Evolutionary conservation across 1,284 basidiomycete genomes (phyloP).

Genomic region (Ganoderma meredithae): DNA sequence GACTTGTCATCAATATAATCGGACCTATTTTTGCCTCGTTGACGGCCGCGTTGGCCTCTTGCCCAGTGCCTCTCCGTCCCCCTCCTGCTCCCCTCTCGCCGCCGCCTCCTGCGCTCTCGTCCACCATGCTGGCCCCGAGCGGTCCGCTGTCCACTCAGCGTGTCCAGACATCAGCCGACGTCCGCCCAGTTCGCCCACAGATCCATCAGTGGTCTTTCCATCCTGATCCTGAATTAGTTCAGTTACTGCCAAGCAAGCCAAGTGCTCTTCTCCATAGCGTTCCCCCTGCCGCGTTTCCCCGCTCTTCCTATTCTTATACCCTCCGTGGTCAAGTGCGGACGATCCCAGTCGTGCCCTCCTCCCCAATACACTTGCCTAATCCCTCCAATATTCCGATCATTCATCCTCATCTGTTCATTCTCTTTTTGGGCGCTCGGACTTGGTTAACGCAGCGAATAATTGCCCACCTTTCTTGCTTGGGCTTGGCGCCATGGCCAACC

Average conservation of each 20-base stretch:
- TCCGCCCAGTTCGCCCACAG: conserved; percentile 7
- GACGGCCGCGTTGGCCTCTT: neutral
- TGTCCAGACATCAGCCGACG: conserved; percentile 12
- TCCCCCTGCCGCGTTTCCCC: conserved; percentile 29
- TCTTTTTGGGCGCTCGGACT: neutral
- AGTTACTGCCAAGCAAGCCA: conserved; percentile 36
- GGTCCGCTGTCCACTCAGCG: neutral
- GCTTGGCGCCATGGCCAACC: conserved; percentile 12
- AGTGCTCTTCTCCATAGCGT: conserved; percentile 25
- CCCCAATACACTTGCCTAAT: conserved; percentile 7
- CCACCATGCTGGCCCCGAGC: neutral
- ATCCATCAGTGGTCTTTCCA: conserved; percentile 17
- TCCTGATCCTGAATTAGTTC: conserved; percentile 31
- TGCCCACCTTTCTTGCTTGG: conserved; percentile 1
- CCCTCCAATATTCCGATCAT: conserved; percentile 4
- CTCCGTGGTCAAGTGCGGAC: conserved; percentile 4
- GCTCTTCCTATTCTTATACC: conserved; percentile 17
- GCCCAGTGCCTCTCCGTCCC: conserved; percentile 1
- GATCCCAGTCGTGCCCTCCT: conserved; percentile 9
- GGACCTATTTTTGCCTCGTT: conserved; percentile 27
- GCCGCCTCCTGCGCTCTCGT: conserved; percentile 10
- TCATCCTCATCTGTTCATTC: neutral
- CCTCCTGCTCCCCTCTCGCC: conserved; percentile 14
- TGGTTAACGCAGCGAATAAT: conserved; percentile 15
- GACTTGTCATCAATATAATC: conserved; percentile 32